Conservation (phyloP, 805 yeast species). For the Candida piceae region DNA sequence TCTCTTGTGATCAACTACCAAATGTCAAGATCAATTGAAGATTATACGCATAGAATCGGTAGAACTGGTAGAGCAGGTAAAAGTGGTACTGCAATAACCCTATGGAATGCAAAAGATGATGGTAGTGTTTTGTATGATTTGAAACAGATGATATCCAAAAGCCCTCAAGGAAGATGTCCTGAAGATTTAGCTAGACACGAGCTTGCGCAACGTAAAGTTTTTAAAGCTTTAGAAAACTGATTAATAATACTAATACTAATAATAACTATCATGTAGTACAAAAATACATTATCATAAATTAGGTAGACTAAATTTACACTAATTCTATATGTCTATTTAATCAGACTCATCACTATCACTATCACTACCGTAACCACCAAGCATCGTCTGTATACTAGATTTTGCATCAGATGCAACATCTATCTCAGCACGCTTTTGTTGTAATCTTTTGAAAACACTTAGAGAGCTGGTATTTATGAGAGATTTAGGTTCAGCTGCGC, state of each 20-base stretch:
- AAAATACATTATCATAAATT: too few relatives aligned
- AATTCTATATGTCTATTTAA: too few relatives aligned
- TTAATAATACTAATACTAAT: too few relatives aligned
- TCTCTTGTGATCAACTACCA: constrained; percentile 83
- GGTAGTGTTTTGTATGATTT: constrained; percentile 46
- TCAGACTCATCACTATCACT: constrained; percentile 6
- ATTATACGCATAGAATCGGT: constrained; percentile 89
- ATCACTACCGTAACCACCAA: constrained; percentile 6
- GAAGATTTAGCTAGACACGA: constrained; percentile 31
- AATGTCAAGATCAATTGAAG: constrained; percentile 72
- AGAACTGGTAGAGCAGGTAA: constrained; percentile 96
- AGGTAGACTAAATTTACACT: too few relatives aligned
- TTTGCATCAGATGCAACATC: neutral
- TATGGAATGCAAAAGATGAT: constrained; percentile 53
- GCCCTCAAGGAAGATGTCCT: constrained; percentile 35
- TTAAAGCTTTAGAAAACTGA: constrained; percentile 14
- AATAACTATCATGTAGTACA: too few relatives aligned
- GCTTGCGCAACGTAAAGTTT: constrained; percentile 13
- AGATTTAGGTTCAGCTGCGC: constrained; percentile 2
- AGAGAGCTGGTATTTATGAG: constrained; percentile 7
- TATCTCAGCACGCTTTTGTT: neutral
- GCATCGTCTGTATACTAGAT: constrained; percentile 1
- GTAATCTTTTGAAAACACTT: constrained; percentile 6
- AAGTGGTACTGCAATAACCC: constrained; percentile 70
- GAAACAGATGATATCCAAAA: constrained; percentile 41